Percentiles rank a stretch among this genome's conserved stretches.
phyloP scores from a whole-genome alignment of 108 stramenopile genomes.

The Aurantiochytrium sp. region DNA sequence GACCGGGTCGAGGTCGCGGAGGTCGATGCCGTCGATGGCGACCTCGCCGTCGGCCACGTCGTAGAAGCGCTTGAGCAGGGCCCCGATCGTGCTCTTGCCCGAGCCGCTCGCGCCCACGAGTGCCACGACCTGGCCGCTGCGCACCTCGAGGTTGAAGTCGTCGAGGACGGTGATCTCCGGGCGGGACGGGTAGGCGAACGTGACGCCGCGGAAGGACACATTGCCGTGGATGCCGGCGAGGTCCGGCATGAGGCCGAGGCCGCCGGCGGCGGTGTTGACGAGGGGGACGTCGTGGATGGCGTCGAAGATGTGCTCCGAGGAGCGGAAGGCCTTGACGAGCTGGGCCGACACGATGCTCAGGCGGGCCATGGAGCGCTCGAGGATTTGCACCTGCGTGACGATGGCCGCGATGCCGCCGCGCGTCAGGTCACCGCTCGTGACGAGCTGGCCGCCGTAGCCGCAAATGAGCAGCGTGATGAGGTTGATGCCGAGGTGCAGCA shows the following conservation, averaged over 20 bases:
- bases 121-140: conserved; percentile 1
- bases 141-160: conserved; percentile 14
- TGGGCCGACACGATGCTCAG: not conserved
- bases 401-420: conserved; percentile 15
- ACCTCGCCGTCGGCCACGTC: not conserved
- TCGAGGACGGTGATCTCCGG: conserved; percentile 21
- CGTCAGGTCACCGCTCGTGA: not conserved
- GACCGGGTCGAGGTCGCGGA: conserved; percentile 21
- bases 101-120: conserved; percentile 17
- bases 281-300: conserved; percentile 11
- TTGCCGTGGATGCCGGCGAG: not conserved
- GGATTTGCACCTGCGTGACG: conserved; percentile 32
- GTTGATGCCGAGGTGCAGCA: conserved; percentile 8
- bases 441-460: conserved; percentile 17
- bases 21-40: not conserved
- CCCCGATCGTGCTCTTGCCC: conserved; percentile 26
- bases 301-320: conserved; percentile 24
- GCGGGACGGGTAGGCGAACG: conserved; percentile 32
- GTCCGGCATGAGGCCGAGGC: not conserved
- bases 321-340: not conserved
- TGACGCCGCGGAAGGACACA: conserved; percentile 22
- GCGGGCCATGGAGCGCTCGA: not conserved
- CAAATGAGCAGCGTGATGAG: not conserved
- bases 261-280: conserved; percentile 7
- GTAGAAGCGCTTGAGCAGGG: conserved; percentile 19